phyloP scores from a whole-genome alignment of 2,329 filamentous ascomycete genomes.

The Xylaria sp. region DNA sequence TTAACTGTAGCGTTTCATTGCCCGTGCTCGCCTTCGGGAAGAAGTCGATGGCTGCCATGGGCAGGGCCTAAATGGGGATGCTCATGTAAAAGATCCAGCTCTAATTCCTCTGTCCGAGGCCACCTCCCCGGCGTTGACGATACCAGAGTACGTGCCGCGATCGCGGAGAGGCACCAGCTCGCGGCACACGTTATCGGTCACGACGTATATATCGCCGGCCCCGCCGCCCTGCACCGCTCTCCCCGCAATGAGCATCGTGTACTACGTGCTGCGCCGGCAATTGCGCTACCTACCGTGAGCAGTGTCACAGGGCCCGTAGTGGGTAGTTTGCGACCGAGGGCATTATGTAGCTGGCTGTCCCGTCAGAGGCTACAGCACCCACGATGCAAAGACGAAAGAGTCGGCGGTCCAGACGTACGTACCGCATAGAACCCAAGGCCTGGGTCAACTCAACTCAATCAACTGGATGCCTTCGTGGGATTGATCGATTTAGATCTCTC shows the following conservation, averaged over 20 bases:
- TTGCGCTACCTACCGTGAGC: slow-evolving; percentile 49
- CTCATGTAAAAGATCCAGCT: slow-evolving; percentile 45
- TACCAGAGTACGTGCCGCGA: slow-evolving; percentile 43
- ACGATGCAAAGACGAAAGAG: slow-evolving; percentile 24
- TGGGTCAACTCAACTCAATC: too few species aligned
- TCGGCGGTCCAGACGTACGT: slow-evolving; percentile 24
- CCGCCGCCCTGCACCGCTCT: slow-evolving; percentile 47
- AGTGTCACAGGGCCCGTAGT: slow-evolving; percentile 40
- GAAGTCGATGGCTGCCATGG: slow-evolving; percentile 31
- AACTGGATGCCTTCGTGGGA: too few species aligned
- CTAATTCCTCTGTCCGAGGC: slow-evolving; percentile 34
- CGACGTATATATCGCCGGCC: slow-evolving; percentile 32
- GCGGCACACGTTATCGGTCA: slow-evolving; percentile 50
- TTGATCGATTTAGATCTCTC: too few species aligned
- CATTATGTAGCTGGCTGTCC: slow-evolving; percentile 48
- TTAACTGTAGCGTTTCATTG: not conserved
- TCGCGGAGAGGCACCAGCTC: slow-evolving; percentile 52
- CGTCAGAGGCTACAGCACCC: slow-evolving; percentile 46
- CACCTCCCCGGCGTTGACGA: slow-evolving; percentile 36
- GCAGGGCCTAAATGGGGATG: slow-evolving; percentile 34
- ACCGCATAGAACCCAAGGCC: too few species aligned
- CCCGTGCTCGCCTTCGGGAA: slow-evolving; percentile 33
- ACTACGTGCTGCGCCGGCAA: slow-evolving; percentile 45
- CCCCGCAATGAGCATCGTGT: slow-evolving; percentile 46
- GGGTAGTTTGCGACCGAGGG: slow-evolving; percentile 48